These are phyloP conservation scores for Zymoseptoria crescenta DNA, from an alignment of 2,329 filamentous ascomycete species.

Conservation along the genomic window DNA sequence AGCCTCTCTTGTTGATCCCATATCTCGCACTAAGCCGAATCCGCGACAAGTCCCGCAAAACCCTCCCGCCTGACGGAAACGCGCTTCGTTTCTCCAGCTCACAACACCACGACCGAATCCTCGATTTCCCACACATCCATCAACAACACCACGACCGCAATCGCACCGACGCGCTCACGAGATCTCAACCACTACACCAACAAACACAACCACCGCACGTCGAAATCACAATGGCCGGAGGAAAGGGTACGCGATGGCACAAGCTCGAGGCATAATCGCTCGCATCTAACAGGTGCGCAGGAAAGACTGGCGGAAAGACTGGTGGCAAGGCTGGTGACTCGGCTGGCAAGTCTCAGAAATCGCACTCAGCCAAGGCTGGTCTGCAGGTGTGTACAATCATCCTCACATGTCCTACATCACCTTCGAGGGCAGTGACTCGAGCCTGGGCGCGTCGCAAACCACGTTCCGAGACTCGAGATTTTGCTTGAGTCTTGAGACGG, in stretches of 20 bases:
- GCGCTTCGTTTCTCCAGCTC: constrained; percentile 6
- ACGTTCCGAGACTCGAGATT: constrained; percentile 10
- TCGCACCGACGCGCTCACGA: constrained; percentile 3
- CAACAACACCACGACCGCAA: constrained; percentile 5
- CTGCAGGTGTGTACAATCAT: constrained; percentile 60
- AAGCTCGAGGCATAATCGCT: constrained; percentile 6
- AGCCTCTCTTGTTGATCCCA: background rate
- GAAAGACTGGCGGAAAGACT: constrained; percentile 72
- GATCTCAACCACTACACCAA: background rate
- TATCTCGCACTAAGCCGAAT: constrained; percentile 4
- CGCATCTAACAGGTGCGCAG: constrained; percentile 32
- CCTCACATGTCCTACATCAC: background rate
- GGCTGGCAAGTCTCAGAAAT: constrained; percentile 83
- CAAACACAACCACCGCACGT: constrained; percentile 2
- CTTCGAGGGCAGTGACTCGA: background rate
- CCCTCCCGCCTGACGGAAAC: constrained; percentile 3
- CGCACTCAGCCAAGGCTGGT: constrained; percentile 87
- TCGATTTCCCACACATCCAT: constrained; percentile 3
- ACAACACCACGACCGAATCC: constrained; percentile 7
- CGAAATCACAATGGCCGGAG: constrained; percentile 58
- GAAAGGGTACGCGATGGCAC: constrained; percentile 70
- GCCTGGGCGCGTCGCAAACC: constrained; percentile 23
- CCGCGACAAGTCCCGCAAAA: background rate
- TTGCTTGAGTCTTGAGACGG: background rate
- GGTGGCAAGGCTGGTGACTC: constrained; percentile 67